Evolutionary conservation across 2,329 filamentous ascomycete genomes (phyloP), one percentile per base, ranked within the genome.

Genomic region (Colletotrichum kahawae): DNA sequence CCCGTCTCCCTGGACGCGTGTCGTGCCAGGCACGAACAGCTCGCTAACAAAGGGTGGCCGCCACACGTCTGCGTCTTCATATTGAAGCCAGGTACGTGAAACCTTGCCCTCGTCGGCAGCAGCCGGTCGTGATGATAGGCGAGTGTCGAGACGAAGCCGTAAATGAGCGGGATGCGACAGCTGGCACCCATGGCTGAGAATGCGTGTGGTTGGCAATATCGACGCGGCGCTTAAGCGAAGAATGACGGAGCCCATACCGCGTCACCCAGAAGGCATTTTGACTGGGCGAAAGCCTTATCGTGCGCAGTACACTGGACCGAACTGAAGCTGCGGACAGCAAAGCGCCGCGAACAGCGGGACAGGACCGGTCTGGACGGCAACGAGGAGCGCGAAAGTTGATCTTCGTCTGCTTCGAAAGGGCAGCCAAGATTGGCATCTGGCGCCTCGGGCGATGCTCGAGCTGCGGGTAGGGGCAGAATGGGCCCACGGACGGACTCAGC

Each of bases 131-230:
- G 43, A 18, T 43, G 67, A 48, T 66, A 54, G 51, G 69, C 33
- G 62, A 72, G 21, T 18, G 27, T 16, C 43, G 14, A 67, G 13
- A 33, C 36, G 34, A 73, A 43, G 57, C 60, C 73, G 63, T 34
- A 73, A 65, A 73, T 57, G 63, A 60, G 31, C 48, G 64, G 63
- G 29, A 75, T 73, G 12, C 57, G 43, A 68, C 73, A 64, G 14
- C 59, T 43, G n/a, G 13, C 43, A 13, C 43, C 36, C 64, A 31
- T 59, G 21, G 27, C 29, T 56, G 62, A 21, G 7, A 9, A 14
- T 9, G 54, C 51, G 72, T 75, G 63, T 72, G 72, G 38, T 29
- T 21, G 24, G 57, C 24, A 68, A 64, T 68, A 68, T 75, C 56
- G 69, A 51, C 27, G 34, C 29, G 57, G 43, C n/a, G 72, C 54